Evolutionary conservation across 768 basidiomycete genomes (phyloP).

Genomic region (Suillus alpinus): DNA sequence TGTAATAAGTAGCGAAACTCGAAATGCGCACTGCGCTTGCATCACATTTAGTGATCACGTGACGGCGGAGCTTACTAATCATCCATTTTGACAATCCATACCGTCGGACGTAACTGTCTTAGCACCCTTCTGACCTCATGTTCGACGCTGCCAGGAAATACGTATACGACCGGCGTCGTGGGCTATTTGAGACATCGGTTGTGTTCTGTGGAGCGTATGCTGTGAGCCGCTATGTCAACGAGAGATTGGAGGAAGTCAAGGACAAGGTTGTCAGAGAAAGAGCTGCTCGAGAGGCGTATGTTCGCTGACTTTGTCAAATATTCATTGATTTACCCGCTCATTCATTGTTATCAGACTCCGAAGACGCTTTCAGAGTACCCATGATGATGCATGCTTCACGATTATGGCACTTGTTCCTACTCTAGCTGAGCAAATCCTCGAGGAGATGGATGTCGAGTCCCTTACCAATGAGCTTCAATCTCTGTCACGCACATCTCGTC

Average conservation of each 20-base stretch:
- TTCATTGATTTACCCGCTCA: slow-evolving; percentile 2
- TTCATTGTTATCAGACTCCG: slow-evolving; percentile 47
- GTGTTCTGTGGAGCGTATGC: slow-evolving; percentile 63
- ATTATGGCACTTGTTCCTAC: slow-evolving; percentile 68
- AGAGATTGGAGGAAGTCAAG: slow-evolving; percentile 65
- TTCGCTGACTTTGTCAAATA: slow-evolving; percentile 14
- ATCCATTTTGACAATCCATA: no score
- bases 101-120: no score
- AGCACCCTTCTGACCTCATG: slow-evolving; percentile 30
- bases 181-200: slow-evolving; percentile 47
- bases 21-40: no score
- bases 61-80: no score
- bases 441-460: slow-evolving; percentile 73
- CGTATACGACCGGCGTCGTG: slow-evolving; percentile 45
- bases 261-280: slow-evolving; percentile 58
- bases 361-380: slow-evolving; percentile 71
- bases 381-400: slow-evolving; percentile 75
- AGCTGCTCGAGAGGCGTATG: slow-evolving; percentile 69
- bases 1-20: no score
- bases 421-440: slow-evolving; percentile 60
- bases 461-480: slow-evolving; percentile 57
- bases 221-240: slow-evolving; percentile 55
- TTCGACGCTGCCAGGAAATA: slow-evolving; percentile 43
- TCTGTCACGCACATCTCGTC: slow-evolving; percentile 35
- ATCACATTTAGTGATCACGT: no score